A percentile compares a stretch with the other conserved stretches of the same genome.
phyloP scores from a whole-genome alignment of 192 early-diverging fungal species.

The Entomortierella parvispora region DNA sequence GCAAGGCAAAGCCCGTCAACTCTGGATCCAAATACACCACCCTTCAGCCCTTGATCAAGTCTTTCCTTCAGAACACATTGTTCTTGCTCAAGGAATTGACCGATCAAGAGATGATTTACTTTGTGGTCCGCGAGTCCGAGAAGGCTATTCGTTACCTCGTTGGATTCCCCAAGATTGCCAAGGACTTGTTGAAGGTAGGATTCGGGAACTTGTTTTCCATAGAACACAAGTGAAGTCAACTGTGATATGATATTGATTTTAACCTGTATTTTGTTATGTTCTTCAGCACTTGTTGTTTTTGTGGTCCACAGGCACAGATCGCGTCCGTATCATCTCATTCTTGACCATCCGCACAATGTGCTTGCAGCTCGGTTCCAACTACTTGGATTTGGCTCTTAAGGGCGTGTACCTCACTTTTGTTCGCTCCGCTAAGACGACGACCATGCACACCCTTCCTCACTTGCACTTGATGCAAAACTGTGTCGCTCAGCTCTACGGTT shows the following conservation, averaged over 20 bases:
- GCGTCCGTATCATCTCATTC: constrained; percentile 84
- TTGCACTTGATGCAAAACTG: constrained; percentile 95
- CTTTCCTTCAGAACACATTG: constrained; percentile 79
- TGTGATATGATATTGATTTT: too few relatives aligned
- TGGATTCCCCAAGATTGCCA: constrained; percentile 83
- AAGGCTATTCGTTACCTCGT: constrained; percentile 78
- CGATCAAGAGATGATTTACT: constrained; percentile 84
- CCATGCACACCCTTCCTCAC: constrained; percentile 78
- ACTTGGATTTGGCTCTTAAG: constrained; percentile 66
- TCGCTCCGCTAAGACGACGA: constrained; percentile 79
- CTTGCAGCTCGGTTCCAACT: constrained; percentile 38
- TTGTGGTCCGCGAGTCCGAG: constrained; percentile 86
- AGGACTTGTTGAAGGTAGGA: constrained; percentile 82
- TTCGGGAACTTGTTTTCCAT: neutral
- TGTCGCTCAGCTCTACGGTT: constrained; percentile 88
- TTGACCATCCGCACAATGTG: constrained; percentile 78
- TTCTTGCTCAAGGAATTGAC: constrained; percentile 85
- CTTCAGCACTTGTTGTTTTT: constrained; percentile 64
- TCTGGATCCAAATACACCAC: constrained; percentile 74
- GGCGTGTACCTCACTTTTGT: constrained; percentile 87
- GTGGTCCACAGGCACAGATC: constrained; percentile 63
- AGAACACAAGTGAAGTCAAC: too few relatives aligned
- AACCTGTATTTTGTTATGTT: neutral
- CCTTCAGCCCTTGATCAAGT: constrained; percentile 82
- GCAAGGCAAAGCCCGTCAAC: constrained; percentile 51